Evolutionary conservation across 1,139 yeast species (phyloP), one percentile per base, ranked within the genome.

Genomic region (Taphrina betulina): DNA sequence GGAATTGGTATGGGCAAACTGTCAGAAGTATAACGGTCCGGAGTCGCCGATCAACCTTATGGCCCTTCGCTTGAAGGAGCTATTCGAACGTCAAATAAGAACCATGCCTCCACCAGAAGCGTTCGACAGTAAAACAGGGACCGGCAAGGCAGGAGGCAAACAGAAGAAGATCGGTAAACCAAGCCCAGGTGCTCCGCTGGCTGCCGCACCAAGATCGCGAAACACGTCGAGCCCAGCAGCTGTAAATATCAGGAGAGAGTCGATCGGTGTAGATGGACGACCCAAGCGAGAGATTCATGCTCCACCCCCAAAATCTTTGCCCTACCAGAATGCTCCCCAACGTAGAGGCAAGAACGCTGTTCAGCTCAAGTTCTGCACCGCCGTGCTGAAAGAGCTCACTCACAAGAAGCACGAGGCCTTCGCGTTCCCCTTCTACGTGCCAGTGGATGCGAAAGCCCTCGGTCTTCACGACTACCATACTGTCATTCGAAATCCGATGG

Each of bases 241-340:
- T 5, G 83, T 80, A 37, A 75, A 69, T 60, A 78, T 78, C 61
- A 77, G 95, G 66, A 77, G 95, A 58, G 88, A 81, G 53, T 74
- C 80, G 3, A 71, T 77, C n/a, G 76, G 76, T 2, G 78, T 75
- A 45, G 78, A 77, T 34, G 83, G 82, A 40, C 78, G 98, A 63
- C 97, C 98, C 42, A 90, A 90, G 72, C 81, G 99, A 64, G 95
- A 89, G 65, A 88, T 92, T 51, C 96, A 90, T 67, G 98, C 98
- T 2, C 98, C 98, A 55, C 85, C 86, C 66, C 86, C 96, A 16
- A 88, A 88, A 68, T 97, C 92, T 68, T 79, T 90, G 68, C 95
- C 95, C 2, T 88, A 88, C 66, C 69, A 70, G 29, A 96, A 88
- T 66, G 80, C 79, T 40, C 81, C 94, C 68, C 98, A 97, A 48